Evolutionary conservation across 1,284 basidiomycete genomes (phyloP), one percentile per base, ranked within the genome.

Genomic region (Microbotryomycetes sp.): DNA sequence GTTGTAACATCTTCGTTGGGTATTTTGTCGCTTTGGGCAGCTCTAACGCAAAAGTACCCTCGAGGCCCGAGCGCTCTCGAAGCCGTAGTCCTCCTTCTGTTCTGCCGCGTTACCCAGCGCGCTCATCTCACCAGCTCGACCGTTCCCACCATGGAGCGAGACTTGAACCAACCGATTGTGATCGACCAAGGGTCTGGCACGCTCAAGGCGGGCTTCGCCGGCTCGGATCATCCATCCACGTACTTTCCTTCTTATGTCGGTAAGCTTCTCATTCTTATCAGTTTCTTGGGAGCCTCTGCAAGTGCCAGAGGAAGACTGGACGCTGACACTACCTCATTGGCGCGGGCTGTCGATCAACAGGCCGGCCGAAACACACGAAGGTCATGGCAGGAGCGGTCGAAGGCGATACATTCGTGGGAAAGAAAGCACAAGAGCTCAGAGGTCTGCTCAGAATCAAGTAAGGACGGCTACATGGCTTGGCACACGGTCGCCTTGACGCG

Each of bases 181-280:
- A 61, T 68, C 16, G 57, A 97, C 80, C 96, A 97, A 91, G 93
- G 93, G 67, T 94, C 92, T 60, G 93, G 93, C 30, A 91, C 90
- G 23, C 93, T 97, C 77, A 97, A 97, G 78, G 93, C 92, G 65
- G 92, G 92, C 49, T 97, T 97, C 75, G 93, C 93, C 63, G 93
- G 93, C 50, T 88, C 96, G 77, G 93, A 97, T 78, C 91, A 94
- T 75, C 93, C 93, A 47, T 92, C 93, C 82, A 94, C 91, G 75
- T 97, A 93, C 82, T 97, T 97, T 72, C 92, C 93, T 59, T 94
- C 91, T 63, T 96, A 91, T 29, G 92, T 96, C 78, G 79, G 91
- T 85, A 72, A 73, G 72, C 70, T 56, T 29, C 73, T 71, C 24
- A 47, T 16, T 18, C 16, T 74, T 77, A 77, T 77, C 74, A 72